phyloP scores from a whole-genome alignment of 2,329 filamentous ascomycete species.

The Colletotrichum sansevieriae region DNA sequence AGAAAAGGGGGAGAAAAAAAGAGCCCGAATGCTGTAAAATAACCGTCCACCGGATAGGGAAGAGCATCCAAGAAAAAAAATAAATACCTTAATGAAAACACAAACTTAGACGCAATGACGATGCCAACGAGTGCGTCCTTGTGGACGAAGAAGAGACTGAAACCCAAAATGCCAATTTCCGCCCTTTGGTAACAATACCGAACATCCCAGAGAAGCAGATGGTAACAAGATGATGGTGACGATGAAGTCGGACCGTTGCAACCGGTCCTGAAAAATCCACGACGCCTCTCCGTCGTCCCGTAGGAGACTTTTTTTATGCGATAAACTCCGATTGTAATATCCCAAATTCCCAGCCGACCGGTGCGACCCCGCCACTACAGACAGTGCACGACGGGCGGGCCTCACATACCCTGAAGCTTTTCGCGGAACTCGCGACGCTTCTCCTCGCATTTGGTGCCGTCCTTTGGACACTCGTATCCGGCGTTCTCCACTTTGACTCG shows the following conservation, averaged over 20 bases:
- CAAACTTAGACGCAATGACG: not conserved
- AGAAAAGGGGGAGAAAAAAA: not conserved
- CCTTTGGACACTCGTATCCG: constrained; percentile 59
- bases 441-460: constrained; percentile 40
- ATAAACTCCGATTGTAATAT: constrained; percentile 33
- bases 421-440: constrained; percentile 42
- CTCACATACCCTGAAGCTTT: constrained; percentile 18
- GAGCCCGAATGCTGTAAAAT: not conserved
- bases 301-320: constrained; percentile 37
- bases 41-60: not conserved
- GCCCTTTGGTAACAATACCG: constrained; percentile 4
- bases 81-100: constrained; percentile 9
- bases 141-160: not conserved
- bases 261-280: not conserved
- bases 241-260: constrained; percentile 1
- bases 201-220: not conserved
- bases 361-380: not conserved
- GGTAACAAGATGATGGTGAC: not conserved
- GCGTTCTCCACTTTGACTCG: constrained; percentile 56
- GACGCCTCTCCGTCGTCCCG: constrained; percentile 31
- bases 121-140: constrained; percentile 11
- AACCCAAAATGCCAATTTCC: constrained; percentile 17
- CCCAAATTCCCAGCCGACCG: not conserved
- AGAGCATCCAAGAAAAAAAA: not conserved
- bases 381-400: not conserved